A percentile compares a stretch with the other conserved stretches of the same genome.
These are phyloP conservation scores for Viola pubescens DNA, from an alignment of 441 rosid genomes.

Conservation along the genomic window DNA sequence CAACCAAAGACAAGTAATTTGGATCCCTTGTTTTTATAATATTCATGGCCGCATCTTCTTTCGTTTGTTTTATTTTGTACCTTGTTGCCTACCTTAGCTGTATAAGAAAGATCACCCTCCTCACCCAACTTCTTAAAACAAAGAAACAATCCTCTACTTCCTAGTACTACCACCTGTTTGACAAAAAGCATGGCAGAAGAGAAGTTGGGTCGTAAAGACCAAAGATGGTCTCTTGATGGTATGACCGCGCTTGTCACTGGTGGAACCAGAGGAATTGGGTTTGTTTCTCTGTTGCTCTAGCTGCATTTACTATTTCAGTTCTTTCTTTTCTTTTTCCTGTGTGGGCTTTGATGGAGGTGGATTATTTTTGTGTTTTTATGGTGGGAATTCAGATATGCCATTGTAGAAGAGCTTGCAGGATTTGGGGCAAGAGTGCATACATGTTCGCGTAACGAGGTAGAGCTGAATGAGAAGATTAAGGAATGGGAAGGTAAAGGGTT, in stretches of 20 bases:
- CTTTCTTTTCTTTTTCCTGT: neutral
- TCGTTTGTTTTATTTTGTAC: no score
- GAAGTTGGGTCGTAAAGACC: constrained; percentile 16
- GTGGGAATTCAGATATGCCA: constrained; percentile 11
- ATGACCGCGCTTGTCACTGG: constrained; percentile 46
- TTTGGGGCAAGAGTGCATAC: constrained; percentile 23
- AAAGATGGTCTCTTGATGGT: constrained; percentile 41
- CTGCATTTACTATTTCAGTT: neutral
- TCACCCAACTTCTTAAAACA: no score
- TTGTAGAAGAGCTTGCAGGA: constrained; percentile 23
- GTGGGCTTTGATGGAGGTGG: neutral
- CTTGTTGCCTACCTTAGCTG: no score
- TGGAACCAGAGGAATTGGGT: constrained; percentile 48
- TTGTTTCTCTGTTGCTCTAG: neutral
- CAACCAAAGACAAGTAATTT: no score
- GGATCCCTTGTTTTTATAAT: no score
- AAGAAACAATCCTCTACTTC: no score
- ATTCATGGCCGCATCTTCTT: no score
- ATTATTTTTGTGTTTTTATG: no score
- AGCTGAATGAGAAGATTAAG: constrained; percentile 8
- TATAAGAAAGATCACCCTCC: no score
- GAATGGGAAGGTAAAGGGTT: constrained; percentile 23
- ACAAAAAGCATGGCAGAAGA: constrained; percentile 20
- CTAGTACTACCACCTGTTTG: no score
- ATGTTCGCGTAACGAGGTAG: constrained; percentile 22